Conservation (phyloP, 2,329 filamentous ascomycete species). For the Annulohypoxylon truncatum region DNA sequence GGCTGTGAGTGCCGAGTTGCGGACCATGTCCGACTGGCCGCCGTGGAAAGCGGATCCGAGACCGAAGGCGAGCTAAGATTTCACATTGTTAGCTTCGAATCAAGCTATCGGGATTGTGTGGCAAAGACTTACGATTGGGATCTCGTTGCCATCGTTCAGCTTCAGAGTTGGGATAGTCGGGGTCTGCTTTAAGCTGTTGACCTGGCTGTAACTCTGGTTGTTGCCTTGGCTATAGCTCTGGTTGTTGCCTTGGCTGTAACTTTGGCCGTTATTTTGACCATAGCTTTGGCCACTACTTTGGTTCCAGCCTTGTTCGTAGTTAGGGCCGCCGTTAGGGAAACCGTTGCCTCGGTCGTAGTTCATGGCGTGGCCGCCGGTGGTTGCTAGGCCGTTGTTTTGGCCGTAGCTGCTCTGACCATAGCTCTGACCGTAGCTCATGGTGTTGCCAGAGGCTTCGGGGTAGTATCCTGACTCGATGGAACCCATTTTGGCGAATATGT, state of each 20-base stretch:
- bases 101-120: not conserved
- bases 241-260: not conserved
- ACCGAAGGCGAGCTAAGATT: slow-evolving; percentile 73
- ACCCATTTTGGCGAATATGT: slow-evolving; percentile 52
- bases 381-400: not conserved
- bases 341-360: too few species aligned
- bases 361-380: too few species aligned
- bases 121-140: slow-evolving; percentile 69
- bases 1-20: slow-evolving; percentile 66
- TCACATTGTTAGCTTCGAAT: slow-evolving; percentile 13
- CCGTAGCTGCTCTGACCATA: not conserved
- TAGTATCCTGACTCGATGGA: slow-evolving; percentile 56
- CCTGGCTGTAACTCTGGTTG: not conserved
- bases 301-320: not conserved
- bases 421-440: slow-evolving; percentile 13
- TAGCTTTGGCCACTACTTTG: not conserved
- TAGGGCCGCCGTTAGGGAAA: not conserved
- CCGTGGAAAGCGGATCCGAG: slow-evolving; percentile 76
- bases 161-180: slow-evolving; percentile 68
- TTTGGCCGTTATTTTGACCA: not conserved
- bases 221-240: not conserved
- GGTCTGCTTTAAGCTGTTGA: slow-evolving; percentile 50
- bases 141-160: slow-evolving; percentile 78
- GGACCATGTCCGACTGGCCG: slow-evolving; percentile 66
- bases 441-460: slow-evolving; percentile 54